Evolutionary conservation across 306 rosid species (phyloP).

Genomic region (Amphicarpaea edgeworthii): DNA sequence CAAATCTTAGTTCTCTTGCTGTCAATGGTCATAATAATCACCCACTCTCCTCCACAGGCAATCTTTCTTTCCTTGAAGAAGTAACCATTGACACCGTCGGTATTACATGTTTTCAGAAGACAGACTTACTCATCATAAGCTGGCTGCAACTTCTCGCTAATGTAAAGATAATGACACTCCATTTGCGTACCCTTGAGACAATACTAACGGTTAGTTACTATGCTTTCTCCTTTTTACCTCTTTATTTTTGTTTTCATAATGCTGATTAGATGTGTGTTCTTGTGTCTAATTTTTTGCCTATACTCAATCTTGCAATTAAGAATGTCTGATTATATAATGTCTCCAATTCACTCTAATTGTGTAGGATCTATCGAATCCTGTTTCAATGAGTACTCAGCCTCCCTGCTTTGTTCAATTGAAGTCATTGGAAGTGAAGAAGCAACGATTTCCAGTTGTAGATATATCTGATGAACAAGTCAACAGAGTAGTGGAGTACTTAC

Average conservation of each 20-base stretch:
- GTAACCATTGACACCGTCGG: neutral
- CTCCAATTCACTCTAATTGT: neutral
- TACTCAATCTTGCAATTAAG: neutral
- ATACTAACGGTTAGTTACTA: neutral
- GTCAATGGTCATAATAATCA: neutral
- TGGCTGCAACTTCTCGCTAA: neutral
- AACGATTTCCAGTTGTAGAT: no score
- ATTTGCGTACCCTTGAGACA: neutral
- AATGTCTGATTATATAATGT: neutral
- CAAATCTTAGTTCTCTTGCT: neutral
- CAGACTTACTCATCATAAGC: neutral
- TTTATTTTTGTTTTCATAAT: neutral
- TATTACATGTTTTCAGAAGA: neutral
- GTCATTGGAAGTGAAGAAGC: neutral
- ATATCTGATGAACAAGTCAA: neutral
- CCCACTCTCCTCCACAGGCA: fast-evolving
- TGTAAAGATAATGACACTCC: neutral
- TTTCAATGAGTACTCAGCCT: neutral
- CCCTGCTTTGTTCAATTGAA: constrained; percentile 25
- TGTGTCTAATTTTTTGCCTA: neutral
- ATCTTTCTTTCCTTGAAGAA: neutral
- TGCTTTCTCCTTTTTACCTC: neutral
- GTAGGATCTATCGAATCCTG: neutral
- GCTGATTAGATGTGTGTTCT: neutral
- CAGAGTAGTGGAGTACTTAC: neutral